phyloP scores from a whole-genome alignment of 2,329 filamentous ascomycete genomes.

The Atkinsonella hypoxylon region DNA sequence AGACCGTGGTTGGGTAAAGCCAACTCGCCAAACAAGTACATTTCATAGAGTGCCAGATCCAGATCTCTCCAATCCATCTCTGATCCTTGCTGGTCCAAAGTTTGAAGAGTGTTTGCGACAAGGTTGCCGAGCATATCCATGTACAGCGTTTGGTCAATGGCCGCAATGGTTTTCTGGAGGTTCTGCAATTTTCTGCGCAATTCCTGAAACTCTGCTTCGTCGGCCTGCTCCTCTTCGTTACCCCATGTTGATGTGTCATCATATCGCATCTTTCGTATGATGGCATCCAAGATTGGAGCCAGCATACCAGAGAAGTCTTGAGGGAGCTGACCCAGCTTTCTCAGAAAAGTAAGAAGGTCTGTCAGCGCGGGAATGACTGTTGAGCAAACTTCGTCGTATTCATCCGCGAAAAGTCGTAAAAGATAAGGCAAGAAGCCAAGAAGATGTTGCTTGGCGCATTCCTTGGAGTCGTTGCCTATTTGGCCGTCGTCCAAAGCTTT shows the following conservation, averaged over 20 bases:
- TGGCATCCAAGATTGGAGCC: conserved; percentile 77
- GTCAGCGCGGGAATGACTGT: conserved; percentile 89
- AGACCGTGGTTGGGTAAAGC: conserved; percentile 80
- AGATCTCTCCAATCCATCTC: conserved; percentile 90
- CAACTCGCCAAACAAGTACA: conserved; percentile 90
- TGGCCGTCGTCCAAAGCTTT: conserved; percentile 63
- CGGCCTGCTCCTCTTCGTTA: conserved; percentile 85
- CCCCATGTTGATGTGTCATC: conserved; percentile 93
- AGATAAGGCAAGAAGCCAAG: conserved; percentile 77
- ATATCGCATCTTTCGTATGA: conserved; percentile 93
- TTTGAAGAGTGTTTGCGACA: conserved; percentile 77
- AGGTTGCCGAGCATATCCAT: conserved; percentile 79
- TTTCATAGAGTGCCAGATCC: conserved; percentile 86
- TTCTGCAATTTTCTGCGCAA: conserved; percentile 81
- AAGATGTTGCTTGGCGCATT: conserved; percentile 69
- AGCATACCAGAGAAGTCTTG: conserved; percentile 71
- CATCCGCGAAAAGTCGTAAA: conserved; percentile 89
- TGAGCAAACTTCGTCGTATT: conserved; percentile 96
- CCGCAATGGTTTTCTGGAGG: conserved; percentile 83
- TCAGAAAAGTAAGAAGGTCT: conserved; percentile 81
- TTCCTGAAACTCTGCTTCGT: conserved; percentile 95
- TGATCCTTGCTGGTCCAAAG: conserved; percentile 59
- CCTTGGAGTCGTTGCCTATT: conserved; percentile 50
- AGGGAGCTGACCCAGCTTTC: conserved; percentile 65
- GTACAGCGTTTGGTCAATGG: conserved; percentile 78